Evolutionary conservation across 345 rosid species (phyloP).

Genomic region (Aethionema arabicum): DNA sequence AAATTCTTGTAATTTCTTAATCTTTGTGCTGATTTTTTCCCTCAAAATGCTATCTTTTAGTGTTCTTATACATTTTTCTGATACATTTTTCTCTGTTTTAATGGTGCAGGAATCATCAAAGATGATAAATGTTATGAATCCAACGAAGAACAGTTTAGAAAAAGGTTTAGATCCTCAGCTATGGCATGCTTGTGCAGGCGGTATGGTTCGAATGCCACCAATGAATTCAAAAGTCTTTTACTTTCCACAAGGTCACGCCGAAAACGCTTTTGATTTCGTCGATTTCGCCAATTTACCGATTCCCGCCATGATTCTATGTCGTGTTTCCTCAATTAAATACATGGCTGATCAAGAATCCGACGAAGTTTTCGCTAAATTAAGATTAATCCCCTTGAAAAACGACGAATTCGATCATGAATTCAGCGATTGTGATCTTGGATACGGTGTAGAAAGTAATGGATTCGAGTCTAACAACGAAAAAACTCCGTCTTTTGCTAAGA

Average conservation of each 20-base stretch:
- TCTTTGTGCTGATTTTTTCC: too few species aligned
- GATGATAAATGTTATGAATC: constrained; percentile 52
- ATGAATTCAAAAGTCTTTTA: constrained; percentile 71
- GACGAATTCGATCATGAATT: constrained; percentile 42
- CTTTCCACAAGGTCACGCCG: constrained; percentile 97
- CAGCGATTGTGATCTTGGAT: too few species aligned
- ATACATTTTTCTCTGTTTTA: neutral
- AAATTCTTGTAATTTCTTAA: too few species aligned
- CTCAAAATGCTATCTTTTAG: too few species aligned
- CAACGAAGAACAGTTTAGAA: constrained; percentile 46
- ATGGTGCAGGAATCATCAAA: constrained; percentile 17
- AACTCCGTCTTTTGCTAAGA: constrained; percentile 89
- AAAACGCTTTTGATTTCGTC: constrained; percentile 65
- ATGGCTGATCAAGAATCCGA: constrained; percentile 91
- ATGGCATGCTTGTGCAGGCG: constrained; percentile 99
- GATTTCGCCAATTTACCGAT: constrained; percentile 50
- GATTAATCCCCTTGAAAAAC: constrained; percentile 52
- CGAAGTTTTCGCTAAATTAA: constrained; percentile 78
- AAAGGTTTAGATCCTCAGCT: constrained; percentile 81
- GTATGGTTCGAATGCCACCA: constrained; percentile 92
- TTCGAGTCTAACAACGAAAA: constrained; percentile 51
- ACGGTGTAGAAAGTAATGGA: constrained; percentile 36
- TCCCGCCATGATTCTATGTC: constrained; percentile 60
- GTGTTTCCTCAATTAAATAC: constrained; percentile 62
- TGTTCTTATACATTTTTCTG: too few species aligned